Conservation (phyloP, 202 grass and related monocot genomes). For the Tripidium arundinaceum region DNA sequence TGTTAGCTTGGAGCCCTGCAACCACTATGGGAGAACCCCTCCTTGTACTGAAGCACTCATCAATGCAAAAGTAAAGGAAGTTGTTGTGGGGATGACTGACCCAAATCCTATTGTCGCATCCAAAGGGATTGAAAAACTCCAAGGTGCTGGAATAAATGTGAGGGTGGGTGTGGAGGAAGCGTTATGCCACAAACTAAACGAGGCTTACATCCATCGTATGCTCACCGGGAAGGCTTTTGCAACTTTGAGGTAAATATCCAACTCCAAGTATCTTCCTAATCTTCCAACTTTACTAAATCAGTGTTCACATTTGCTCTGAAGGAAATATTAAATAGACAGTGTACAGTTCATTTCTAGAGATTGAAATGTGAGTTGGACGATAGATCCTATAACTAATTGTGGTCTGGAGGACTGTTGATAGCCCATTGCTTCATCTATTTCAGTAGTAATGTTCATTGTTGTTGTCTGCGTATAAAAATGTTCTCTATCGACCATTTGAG, state of each 20-base stretch:
- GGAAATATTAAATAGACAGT: background rate
- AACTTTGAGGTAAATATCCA: conserved; percentile 63
- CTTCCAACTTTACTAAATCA: background rate
- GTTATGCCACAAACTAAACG: conserved; percentile 60
- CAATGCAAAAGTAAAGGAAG: conserved; percentile 63
- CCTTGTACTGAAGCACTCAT: conserved; percentile 85
- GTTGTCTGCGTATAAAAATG: background rate
- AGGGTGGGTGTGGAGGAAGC: conserved; percentile 58
- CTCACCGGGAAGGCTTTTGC: conserved; percentile 72
- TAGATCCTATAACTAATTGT: background rate
- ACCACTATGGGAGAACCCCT: conserved; percentile 85
- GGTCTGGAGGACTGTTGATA: background rate
- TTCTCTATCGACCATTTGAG: background rate
- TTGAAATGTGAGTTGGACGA: background rate
- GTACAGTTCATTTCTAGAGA: background rate
- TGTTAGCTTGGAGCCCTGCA: conserved; percentile 89
- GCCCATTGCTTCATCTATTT: background rate
- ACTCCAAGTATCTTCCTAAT: background rate
- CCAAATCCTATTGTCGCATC: conserved; percentile 93
- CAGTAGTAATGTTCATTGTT: background rate
- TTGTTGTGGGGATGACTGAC: conserved; percentile 88
- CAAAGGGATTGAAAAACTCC: conserved; percentile 84
- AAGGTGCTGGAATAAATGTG: conserved; percentile 61
- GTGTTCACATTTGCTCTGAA: background rate
- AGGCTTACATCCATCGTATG: conserved; percentile 85